phyloP scores from a whole-genome alignment of 2,329 filamentous ascomycete species.

The Cladosporium oxysporum region DNA sequence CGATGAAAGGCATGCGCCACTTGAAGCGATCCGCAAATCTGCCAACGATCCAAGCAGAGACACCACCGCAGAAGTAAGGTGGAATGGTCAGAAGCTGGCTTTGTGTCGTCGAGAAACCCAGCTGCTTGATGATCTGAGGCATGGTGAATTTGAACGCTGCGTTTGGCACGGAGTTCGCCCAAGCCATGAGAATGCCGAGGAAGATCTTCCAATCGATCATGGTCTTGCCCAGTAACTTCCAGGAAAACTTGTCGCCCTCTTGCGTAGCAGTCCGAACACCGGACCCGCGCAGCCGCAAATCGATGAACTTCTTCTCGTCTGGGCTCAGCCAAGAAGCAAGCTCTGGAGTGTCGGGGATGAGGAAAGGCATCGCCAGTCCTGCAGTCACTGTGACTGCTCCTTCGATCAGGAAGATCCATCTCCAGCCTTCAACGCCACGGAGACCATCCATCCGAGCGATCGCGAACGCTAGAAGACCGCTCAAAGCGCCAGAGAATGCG shows the following conservation, averaged over 20 bases:
- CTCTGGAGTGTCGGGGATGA: constrained; percentile 53
- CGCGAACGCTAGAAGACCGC: constrained; percentile 28
- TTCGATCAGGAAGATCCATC: constrained; percentile 29
- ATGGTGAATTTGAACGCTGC: constrained; percentile 40
- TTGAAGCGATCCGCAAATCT: constrained; percentile 35
- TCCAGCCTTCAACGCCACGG: constrained; percentile 35
- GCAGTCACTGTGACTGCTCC: constrained; percentile 32
- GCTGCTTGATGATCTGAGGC: constrained; percentile 53
- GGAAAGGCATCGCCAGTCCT: constrained; percentile 54
- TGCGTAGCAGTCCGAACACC: constrained; percentile 35
- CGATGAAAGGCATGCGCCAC: constrained; percentile 37
- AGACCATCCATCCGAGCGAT: constrained; percentile 41
- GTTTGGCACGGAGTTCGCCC: constrained; percentile 29
- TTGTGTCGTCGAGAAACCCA: constrained; percentile 28
- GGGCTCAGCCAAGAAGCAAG: constrained; percentile 61
- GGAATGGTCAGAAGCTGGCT: constrained; percentile 33
- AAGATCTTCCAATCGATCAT: constrained; percentile 26
- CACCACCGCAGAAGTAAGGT: constrained; percentile 34
- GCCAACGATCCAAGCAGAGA: constrained; percentile 33
- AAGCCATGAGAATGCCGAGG: constrained; percentile 23
- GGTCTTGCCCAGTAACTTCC: constrained; percentile 40
- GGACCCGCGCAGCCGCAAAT: constrained; percentile 62
- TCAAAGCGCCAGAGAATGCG: constrained; percentile 27
- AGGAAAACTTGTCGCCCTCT: constrained; percentile 36
- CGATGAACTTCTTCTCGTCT: constrained; percentile 65